phyloP scores from a whole-genome alignment of 2,329 filamentous ascomycete species.

The Paecilomyces formosus region DNA sequence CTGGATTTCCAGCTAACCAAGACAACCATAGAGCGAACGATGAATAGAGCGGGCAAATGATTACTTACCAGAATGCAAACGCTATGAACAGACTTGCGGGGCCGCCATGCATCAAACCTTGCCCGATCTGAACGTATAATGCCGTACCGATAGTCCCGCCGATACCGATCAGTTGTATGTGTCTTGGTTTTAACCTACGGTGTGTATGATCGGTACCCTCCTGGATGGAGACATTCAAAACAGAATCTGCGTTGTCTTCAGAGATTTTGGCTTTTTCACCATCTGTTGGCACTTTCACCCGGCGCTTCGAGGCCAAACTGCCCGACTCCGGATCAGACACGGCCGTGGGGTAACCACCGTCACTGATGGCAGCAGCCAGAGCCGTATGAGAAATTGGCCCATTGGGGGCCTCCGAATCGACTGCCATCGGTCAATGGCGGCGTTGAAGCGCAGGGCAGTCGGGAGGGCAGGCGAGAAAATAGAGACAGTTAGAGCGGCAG shows the following conservation, averaged over 20 bases:
- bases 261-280: constrained; percentile 12
- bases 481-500: not conserved
- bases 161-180: constrained; percentile 42
- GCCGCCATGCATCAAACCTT: constrained; percentile 32
- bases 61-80: constrained; percentile 38
- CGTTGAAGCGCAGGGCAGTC: not conserved
- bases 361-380: constrained; percentile 6
- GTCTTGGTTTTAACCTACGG: constrained; percentile 36
- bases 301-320: constrained; percentile 6
- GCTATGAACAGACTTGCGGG: constrained; percentile 38
- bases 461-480: not conserved
- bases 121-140: constrained; percentile 37
- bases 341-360: constrained; percentile 8
- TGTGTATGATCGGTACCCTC: constrained; percentile 26
- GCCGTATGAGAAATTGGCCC: not conserved
- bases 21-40: constrained; percentile 1
- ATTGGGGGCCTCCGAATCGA: not conserved
- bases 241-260: constrained; percentile 12
- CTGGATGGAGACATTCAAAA: constrained; percentile 17
- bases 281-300: constrained; percentile 3
- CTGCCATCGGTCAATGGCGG: not conserved
- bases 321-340: constrained; percentile 8
- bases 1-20: not conserved
- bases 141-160: constrained; percentile 40
- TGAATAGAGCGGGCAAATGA: not conserved